Evolutionary conservation across 2,329 filamentous ascomycete species (phyloP).

Genomic region (Colletotrichum incanum): DNA sequence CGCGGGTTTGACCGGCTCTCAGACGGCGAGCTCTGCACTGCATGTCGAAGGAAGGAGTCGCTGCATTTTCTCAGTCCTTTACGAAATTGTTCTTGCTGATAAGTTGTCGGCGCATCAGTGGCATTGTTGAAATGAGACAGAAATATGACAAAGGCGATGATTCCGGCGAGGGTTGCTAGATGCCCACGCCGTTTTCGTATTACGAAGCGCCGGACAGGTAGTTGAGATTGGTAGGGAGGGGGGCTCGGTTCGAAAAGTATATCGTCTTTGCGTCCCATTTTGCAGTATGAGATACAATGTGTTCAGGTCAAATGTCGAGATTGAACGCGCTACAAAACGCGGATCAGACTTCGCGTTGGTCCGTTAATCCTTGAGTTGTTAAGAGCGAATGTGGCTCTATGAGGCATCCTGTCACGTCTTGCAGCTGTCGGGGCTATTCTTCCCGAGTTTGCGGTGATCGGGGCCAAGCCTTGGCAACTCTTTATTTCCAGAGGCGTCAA

Average conservation of each 20-base stretch:
- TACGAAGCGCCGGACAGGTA: not conserved
- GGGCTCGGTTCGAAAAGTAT: constrained; percentile 10
- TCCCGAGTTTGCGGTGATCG: not conserved
- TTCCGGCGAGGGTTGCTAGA: not conserved
- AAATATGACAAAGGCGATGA: constrained; percentile 1
- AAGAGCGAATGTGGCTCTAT: not conserved
- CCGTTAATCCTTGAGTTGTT: not conserved
- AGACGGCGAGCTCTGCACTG: not conserved
- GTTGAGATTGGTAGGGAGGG: constrained; percentile 15
- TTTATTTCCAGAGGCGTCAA: constrained; percentile 15
- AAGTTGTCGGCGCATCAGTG: not conserved
- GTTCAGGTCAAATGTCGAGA: not conserved
- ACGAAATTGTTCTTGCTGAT: not conserved
- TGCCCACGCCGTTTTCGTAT: constrained; percentile 9
- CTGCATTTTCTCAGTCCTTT: constrained; percentile 1
- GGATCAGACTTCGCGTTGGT: too few species aligned
- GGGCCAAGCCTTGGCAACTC: constrained; percentile 11
- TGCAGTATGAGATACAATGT: not conserved
- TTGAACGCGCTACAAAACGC: not conserved
- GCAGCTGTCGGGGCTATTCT: not conserved
- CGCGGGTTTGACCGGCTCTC: constrained; percentile 7
- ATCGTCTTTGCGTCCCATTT: constrained; percentile 20
- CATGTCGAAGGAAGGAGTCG: not conserved
- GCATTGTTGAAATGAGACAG: not conserved
- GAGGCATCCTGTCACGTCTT: too few species aligned